Percentiles rank a stretch among this genome's conserved stretches.
Conservation (phyloP, 352 stramenopile species). For the Phytophthora sp. region DNA sequence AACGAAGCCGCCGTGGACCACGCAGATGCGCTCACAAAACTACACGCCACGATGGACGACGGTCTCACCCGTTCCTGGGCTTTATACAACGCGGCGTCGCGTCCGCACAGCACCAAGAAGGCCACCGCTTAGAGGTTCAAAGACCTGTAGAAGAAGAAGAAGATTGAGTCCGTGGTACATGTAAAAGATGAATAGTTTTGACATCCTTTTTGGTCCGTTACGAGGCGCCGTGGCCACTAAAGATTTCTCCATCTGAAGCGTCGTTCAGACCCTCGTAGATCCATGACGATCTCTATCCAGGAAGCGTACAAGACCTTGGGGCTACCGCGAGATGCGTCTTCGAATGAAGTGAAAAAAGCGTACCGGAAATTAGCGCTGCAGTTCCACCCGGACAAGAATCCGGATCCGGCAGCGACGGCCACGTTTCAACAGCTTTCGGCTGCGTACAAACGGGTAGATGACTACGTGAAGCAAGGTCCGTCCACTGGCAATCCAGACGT, state of each 20-base stretch:
- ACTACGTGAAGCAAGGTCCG: constrained; percentile 44
- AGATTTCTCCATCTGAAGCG: constrained; percentile 15
- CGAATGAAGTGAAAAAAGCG: constrained; percentile 59
- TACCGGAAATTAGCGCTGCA: constrained; percentile 69
- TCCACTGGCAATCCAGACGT: constrained; percentile 12
- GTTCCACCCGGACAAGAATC: constrained; percentile 80
- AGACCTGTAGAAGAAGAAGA: background rate
- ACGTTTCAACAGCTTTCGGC: constrained; percentile 75
- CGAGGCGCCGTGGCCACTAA: background rate
- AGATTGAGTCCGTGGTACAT: no score
- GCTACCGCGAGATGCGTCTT: constrained; percentile 41
- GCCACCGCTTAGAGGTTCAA: constrained; percentile 1
- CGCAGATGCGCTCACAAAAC: constrained; percentile 46
- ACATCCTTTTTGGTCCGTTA: constrained; percentile 5
- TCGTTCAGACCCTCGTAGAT: background rate
- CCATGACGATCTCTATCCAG: constrained; percentile 46
- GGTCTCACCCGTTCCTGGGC: constrained; percentile 69
- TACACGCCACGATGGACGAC: constrained; percentile 64
- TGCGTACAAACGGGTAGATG: constrained; percentile 75
- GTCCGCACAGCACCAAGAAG: constrained; percentile 14
- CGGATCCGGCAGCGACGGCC: constrained; percentile 56
- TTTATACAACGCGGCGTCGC: constrained; percentile 62
- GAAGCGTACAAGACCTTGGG: constrained; percentile 56
- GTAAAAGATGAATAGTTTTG: no score
- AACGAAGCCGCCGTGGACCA: constrained; percentile 70